Conservation (phyloP, 1,284 basidiomycete genomes). For the Pseudozyma sp. region DNA sequence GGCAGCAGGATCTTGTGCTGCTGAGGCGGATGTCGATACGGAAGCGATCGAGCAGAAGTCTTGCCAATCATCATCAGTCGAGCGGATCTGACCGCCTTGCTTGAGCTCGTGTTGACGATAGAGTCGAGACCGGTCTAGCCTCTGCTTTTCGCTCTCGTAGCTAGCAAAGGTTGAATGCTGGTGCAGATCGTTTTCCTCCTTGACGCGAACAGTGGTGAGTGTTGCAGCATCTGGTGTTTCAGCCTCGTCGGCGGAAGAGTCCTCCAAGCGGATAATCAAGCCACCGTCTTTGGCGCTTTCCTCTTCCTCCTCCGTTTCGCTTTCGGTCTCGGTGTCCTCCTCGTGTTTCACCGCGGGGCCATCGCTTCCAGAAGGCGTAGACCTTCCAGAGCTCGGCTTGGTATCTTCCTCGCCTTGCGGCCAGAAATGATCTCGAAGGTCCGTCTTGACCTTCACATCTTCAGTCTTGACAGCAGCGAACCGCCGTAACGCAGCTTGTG, state of each 20-base stretch:
- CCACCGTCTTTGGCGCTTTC: conserved; percentile 20
- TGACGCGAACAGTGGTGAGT: conserved; percentile 2
- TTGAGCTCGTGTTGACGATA: conserved; percentile 42
- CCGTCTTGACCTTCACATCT: background rate
- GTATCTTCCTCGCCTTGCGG: background rate
- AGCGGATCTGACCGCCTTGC: conserved; percentile 31
- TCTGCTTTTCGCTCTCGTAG: conserved; percentile 28
- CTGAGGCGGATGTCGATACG: conserved; percentile 7
- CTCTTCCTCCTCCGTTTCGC: conserved; percentile 33
- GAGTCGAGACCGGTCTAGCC: conserved; percentile 34
- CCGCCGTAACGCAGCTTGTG: conserved; percentile 44
- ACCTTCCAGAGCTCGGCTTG: background rate
- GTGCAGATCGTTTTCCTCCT: conserved; percentile 17
- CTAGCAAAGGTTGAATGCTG: conserved; percentile 35
- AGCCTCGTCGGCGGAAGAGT: conserved; percentile 22
- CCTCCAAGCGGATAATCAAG: conserved; percentile 27
- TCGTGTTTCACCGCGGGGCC: conserved; percentile 14
- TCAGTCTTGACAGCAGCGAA: conserved; percentile 21
- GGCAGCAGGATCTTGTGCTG: background rate
- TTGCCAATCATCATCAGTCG: conserved; percentile 42
- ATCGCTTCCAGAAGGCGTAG: background rate
- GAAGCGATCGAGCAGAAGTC: conserved; percentile 34
- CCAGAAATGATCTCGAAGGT: conserved; percentile 6
- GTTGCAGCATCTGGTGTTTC: background rate
- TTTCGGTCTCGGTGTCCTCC: conserved; percentile 14